Conservation (phyloP, 2,329 filamentous ascomycete genomes). For the Harringtonia aguacate region DNA sequence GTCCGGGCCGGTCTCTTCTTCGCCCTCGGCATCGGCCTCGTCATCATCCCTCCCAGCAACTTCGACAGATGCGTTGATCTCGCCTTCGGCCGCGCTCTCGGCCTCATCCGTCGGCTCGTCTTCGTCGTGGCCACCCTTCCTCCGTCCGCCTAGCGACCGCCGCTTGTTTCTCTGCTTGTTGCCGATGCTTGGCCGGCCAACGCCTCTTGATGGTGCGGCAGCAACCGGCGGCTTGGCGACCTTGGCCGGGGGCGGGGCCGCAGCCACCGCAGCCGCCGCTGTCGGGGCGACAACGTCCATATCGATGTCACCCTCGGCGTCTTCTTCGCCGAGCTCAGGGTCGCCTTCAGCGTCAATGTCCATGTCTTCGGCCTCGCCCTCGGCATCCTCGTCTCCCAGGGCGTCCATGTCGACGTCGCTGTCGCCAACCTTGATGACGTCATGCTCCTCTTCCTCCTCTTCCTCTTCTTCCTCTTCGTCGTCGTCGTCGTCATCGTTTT, state of each 20-base stretch:
- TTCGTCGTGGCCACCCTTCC: conserved; percentile 25
- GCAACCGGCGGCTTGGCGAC: conserved; percentile 28
- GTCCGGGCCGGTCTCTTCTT: conserved; percentile 32
- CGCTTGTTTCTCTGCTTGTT: background rate
- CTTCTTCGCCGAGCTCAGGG: conserved; percentile 22
- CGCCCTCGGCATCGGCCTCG: conserved; percentile 25
- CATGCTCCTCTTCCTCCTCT: conserved; percentile 25
- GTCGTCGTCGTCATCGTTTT: conserved; percentile 3
- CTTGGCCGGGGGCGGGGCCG: conserved; percentile 31
- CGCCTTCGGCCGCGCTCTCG: conserved; percentile 39
- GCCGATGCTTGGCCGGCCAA: background rate
- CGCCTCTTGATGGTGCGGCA: background rate
- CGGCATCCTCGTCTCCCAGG: conserved; percentile 27
- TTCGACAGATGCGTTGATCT: conserved; percentile 34
- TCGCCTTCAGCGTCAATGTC: conserved; percentile 34
- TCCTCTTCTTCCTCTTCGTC: conserved; percentile 13
- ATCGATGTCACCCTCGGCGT: conserved; percentile 40
- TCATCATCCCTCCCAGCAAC: conserved; percentile 23
- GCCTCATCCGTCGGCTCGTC: conserved; percentile 36
- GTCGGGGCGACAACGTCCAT: conserved; percentile 25
- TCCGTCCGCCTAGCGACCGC: background rate
- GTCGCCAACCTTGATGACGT: conserved; percentile 16
- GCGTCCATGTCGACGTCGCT: conserved; percentile 26
- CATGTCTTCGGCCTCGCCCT: conserved; percentile 28
- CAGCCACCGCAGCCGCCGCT: conserved; percentile 21